phyloP scores from a whole-genome alignment of 257 asterid genomes.

The Avicennia marina region DNA sequence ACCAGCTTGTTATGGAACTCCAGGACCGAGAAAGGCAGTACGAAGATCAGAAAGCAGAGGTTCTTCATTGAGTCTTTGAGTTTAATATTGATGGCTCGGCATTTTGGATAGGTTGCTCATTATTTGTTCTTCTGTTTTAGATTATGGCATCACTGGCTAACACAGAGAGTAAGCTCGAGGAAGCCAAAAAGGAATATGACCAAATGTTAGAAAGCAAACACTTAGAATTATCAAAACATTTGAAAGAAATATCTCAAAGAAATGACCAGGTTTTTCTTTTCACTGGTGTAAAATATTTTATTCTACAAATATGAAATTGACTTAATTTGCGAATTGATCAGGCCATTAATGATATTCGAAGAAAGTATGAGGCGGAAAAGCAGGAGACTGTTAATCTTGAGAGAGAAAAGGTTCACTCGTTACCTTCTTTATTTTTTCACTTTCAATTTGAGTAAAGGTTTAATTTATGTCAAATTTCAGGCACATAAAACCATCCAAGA shows the following conservation, averaged over 20 bases:
- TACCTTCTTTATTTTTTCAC: slow-evolving; percentile 9
- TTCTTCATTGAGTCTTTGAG: slow-evolving; percentile 24
- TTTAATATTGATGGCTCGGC: slow-evolving; percentile 11
- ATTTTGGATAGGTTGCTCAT: slow-evolving; percentile 19
- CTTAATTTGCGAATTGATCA: slow-evolving; percentile 31
- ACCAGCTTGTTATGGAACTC: slow-evolving; percentile 52
- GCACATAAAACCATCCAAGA: slow-evolving; percentile 63
- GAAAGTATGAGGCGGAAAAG: slow-evolving; percentile 86
- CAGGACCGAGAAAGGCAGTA: slow-evolving; percentile 52
- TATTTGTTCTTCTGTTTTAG: slow-evolving; percentile 37
- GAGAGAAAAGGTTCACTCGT: slow-evolving; percentile 70
- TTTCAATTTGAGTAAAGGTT: slow-evolving; percentile 16
- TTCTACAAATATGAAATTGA: slow-evolving; percentile 22
- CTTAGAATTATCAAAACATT: slow-evolving; percentile 79
- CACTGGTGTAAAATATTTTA: no score
- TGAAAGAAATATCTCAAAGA: slow-evolving; percentile 93
- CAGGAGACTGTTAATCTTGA: slow-evolving; percentile 63
- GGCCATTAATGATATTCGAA: slow-evolving; percentile 88
- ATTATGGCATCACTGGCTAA: slow-evolving; percentile 54
- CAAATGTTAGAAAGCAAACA: slow-evolving; percentile 92
- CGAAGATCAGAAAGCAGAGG: slow-evolving; percentile 76
- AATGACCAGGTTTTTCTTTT: slow-evolving; percentile 79
- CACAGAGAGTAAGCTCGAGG: slow-evolving; percentile 71
- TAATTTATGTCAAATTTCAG: slow-evolving; percentile 38
- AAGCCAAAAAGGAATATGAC: slow-evolving; percentile 77